Base-by-base conservation (phyloP, 2,329 filamentous ascomycete genomes). In the Clarireedia paspali region DNA sequence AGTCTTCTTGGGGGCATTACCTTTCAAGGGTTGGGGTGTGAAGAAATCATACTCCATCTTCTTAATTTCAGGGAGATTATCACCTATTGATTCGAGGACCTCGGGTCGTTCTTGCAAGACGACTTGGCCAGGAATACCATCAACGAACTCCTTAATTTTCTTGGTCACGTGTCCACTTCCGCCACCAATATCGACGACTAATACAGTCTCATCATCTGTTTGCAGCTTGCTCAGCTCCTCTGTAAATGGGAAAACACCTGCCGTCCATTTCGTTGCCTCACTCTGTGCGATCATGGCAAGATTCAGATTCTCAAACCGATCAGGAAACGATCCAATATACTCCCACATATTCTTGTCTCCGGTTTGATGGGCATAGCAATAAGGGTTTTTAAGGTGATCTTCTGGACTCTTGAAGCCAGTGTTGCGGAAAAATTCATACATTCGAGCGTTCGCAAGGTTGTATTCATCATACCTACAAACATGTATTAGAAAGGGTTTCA, bases 131-230 rank as follows among this genome's bases (percentile, higher is more conserved):
- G 63, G 60, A 2, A 75, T 55, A 34, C 65, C 49, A 3, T 71
- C 70, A 51, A 66, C 69, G 23, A 62, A 65, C 17, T 62, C 58
- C 42, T 63, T 67, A 6, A 76, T 63, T 4, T 63, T 59, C 4
- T 63, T 61, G n/a, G 67, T 67, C 47, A 73, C 70, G n/a, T 75
- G 70, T 0, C 74, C 74, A 7, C 66, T 63, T 1, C 69, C 70
- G 40, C 74, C 72, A 9, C 72, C 73, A 10, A 76, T 64, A 57
- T 76, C 72, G 2, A 76, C 72, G 47, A 74, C 36, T 48, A 64
- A 45, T 6, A 69, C 66, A 26, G 59, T 65, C 14, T 62, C 60
- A 30, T 66, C 57, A n/a, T 50, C 59, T 3, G 59, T 62, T 34
- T 61, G 50, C 3, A 63, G 15, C 47, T 57, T 55, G 14, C 47